Conservation (phyloP, 2,329 filamentous ascomycete species). For the Amesomyces nigricolor region DNA sequence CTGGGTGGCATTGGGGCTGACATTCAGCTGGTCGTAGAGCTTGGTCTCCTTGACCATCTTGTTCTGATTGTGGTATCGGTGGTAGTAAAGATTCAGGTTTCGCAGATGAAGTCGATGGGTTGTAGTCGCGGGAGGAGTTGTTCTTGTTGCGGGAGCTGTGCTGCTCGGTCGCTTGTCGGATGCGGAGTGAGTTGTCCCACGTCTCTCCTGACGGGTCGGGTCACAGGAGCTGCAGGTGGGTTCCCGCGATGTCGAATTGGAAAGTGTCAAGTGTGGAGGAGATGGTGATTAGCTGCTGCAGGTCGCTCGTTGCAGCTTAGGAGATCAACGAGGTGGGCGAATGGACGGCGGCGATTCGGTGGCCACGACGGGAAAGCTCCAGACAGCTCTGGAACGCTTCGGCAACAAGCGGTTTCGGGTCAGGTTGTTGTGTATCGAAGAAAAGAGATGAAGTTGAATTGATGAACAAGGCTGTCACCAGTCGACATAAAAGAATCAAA, state of each 20-base stretch:
- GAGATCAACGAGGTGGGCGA: conserved; percentile 9
- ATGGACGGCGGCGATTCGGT: conserved; percentile 2
- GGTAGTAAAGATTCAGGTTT: background rate
- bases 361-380: conserved; percentile 9
- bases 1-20: conserved; percentile 75
- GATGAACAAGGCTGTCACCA: conserved; percentile 14
- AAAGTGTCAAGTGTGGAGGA: conserved; percentile 14
- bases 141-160: background rate
- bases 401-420: background rate
- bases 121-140: background rate
- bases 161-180: background rate
- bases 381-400: conserved; percentile 8
- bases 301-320: conserved; percentile 19
- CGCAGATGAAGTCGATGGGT: background rate
- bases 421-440: no score
- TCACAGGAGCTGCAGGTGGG: conserved; percentile 12
- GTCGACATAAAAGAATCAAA: background rate
- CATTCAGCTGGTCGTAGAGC: conserved; percentile 79
- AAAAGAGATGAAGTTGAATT: background rate
- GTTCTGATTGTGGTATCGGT: conserved; percentile 7
- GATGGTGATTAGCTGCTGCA: conserved; percentile 16
- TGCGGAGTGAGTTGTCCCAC: conserved; percentile 12
- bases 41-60: conserved; percentile 93
- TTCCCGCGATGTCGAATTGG: conserved; percentile 14
- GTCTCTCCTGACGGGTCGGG: conserved; percentile 14